Evolutionary conservation across 108 stramenopile genomes (phyloP), one percentile per base, ranked within the genome.

Genomic region (Cyclotella atomus): DNA sequence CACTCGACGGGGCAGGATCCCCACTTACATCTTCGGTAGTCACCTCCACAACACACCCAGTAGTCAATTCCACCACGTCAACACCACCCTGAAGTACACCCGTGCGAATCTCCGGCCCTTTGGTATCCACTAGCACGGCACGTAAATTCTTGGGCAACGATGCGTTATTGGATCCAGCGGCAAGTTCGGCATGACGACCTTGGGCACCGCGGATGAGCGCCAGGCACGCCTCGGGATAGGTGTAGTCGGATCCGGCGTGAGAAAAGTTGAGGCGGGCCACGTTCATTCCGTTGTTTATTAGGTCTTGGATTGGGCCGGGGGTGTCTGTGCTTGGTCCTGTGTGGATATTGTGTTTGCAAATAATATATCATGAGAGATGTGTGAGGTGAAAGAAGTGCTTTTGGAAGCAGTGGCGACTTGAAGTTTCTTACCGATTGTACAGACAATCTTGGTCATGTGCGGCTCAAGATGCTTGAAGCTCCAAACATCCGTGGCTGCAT

Each of bases 381-480:
- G n/a, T n/a, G n/a, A n/a, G n/a, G n/a, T n/a, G n/a, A n/a, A n/a
- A n/a, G n/a, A n/a, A n/a, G n/a, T n/a, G n/a, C n/a, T n/a, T n/a
- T n/a, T n/a, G n/a, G n/a, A n/a, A n/a, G n/a, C n/a, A n/a, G n/a
- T n/a, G n/a, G n/a, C n/a, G n/a, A n/a, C n/a, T n/a, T n/a, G n/a
- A n/a, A n/a, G n/a, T n/a, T n/a, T n/a, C n/a, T n/a, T n/a, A 24
- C 98, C 98, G 46, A 98, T 62, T 43, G 98, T 98, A 77, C 97
- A 98, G 29, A 97, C 89, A 50, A 98, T 86, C 82, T 97, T 97
- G 32, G 91, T 94, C 75, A 84, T 85, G 54, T 73, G 76, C 19
- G 61, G 61, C 29, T 73, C 47, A 17, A 65, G 53, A 2, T 44
- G 41, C 7, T 41, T 56, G 59, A 50, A 61, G 9, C 19, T 35